These are phyloP conservation scores for Gracilaria gracilis DNA, from an alignment of 23 red algal genomes.

Conservation along the genomic window DNA sequence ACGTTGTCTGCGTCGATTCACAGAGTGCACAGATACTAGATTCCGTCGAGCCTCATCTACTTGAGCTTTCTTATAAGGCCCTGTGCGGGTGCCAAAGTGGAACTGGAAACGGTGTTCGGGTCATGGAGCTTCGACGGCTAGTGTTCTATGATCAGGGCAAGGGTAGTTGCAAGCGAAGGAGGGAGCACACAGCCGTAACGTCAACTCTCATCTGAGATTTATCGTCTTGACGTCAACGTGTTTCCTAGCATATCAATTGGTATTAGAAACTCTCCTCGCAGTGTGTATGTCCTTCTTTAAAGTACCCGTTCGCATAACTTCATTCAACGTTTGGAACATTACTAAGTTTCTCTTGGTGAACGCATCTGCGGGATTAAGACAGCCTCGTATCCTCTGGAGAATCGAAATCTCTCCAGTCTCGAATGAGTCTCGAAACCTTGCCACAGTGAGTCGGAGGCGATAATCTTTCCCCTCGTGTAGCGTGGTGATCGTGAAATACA, in stretches of 20 bases:
- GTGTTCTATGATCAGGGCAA: no score
- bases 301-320: no score
- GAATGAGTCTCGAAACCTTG: slow-evolving; percentile 19
- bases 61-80: background rate
- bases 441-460: background rate
- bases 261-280: no score
- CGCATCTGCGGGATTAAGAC: background rate
- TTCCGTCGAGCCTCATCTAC: background rate
- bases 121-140: no score
- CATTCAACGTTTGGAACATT: slow-evolving; percentile 14
- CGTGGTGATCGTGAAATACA: slow-evolving; percentile 6
- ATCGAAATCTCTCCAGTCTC: slow-evolving; percentile 20
- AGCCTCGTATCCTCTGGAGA: background rate
- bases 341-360: background rate
- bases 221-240: no score
- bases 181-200: no score
- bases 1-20: background rate
- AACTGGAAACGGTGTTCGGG: background rate
- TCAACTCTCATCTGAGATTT: no score
- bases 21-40: background rate
- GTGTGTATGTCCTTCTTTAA: no score
- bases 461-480: slow-evolving; percentile 17
- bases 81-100: background rate
- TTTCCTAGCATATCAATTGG: no score
- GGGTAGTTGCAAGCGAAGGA: no score